phyloP scores from a whole-genome alignment of 768 basidiomycete species.

The Cystofilobasidium capitatum region DNA sequence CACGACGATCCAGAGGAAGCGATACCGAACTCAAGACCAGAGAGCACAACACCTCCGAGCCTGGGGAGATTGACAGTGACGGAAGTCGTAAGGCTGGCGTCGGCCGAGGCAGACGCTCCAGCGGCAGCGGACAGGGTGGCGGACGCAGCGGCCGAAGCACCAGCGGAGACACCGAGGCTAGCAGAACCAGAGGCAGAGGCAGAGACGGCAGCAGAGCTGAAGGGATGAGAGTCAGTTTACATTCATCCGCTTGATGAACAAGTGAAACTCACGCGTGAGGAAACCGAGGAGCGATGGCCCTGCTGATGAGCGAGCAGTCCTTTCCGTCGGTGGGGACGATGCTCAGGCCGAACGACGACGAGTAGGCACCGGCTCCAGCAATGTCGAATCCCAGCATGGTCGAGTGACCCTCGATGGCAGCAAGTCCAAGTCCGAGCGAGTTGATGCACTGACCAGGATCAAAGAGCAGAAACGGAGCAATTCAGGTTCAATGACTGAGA shows the following conservation, averaged over 20 bases:
- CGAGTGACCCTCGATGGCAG: background rate
- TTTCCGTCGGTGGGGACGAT: background rate
- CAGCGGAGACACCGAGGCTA: background rate
- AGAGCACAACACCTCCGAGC: slow-evolving; percentile 1
- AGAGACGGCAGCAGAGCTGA: background rate
- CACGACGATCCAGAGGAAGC: background rate
- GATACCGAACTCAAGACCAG: slow-evolving; percentile 20
- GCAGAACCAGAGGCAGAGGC: background rate
- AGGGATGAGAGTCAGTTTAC: no score
- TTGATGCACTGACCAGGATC: background rate
- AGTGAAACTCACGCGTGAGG: background rate
- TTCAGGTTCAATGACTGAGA: no score
- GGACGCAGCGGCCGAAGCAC: background rate
- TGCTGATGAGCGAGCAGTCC: background rate
- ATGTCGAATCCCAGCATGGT: background rate
- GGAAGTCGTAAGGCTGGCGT: background rate
- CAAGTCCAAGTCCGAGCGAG: background rate
- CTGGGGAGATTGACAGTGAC: background rate
- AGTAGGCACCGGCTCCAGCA: background rate
- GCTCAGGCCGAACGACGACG: background rate
- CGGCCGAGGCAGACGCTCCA: background rate
- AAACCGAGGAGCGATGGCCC: background rate
- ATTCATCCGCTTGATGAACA: no score
- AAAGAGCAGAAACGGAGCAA: no score
- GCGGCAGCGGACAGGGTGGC: background rate